Percentiles rank a stretch among this genome's conserved stretches.
These are phyloP conservation scores for Chlamydomonas asymmetrica DNA, from an alignment of 139 green algal genomes.

Conservation along the genomic window DNA sequence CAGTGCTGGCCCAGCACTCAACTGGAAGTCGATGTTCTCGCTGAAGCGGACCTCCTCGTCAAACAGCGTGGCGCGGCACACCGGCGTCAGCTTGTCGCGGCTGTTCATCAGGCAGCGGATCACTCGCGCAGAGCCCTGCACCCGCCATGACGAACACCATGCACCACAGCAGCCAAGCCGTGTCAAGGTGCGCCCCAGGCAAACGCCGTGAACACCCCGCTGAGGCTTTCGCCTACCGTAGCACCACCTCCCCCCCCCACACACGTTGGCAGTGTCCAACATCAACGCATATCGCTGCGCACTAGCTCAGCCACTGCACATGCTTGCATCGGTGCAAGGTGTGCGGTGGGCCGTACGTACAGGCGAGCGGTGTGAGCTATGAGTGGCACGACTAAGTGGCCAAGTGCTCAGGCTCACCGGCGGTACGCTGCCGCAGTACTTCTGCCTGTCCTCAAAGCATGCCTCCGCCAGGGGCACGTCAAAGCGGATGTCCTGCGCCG, in stretches of 20 bases:
- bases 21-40: conserved; percentile 82
- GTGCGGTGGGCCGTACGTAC: too few species aligned
- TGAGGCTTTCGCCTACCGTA: too few species aligned
- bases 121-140: conserved; percentile 72
- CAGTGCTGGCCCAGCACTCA: too few species aligned
- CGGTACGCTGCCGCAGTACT: conserved; percentile 56
- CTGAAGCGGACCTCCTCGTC: conserved; percentile 66
- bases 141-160: not conserved
- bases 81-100: conserved; percentile 55
- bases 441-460: conserved; percentile 67
- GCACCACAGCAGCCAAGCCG: not conserved
- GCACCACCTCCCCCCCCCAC: too few species aligned
- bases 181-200: not conserved
- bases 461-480: conserved; percentile 71
- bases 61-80: conserved; percentile 71
- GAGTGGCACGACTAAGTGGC: too few species aligned
- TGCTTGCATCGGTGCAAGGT: too few species aligned
- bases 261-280: not conserved
- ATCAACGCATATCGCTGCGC: too few species aligned
- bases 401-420: too few species aligned
- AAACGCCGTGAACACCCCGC: not conserved
- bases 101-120: conserved; percentile 80
- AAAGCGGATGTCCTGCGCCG: conserved; percentile 85
- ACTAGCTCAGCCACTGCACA: too few species aligned
- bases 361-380: too few species aligned